Evolutionary conservation across 768 basidiomycete genomes (phyloP).

Genomic region (Chalciporus chontae): DNA sequence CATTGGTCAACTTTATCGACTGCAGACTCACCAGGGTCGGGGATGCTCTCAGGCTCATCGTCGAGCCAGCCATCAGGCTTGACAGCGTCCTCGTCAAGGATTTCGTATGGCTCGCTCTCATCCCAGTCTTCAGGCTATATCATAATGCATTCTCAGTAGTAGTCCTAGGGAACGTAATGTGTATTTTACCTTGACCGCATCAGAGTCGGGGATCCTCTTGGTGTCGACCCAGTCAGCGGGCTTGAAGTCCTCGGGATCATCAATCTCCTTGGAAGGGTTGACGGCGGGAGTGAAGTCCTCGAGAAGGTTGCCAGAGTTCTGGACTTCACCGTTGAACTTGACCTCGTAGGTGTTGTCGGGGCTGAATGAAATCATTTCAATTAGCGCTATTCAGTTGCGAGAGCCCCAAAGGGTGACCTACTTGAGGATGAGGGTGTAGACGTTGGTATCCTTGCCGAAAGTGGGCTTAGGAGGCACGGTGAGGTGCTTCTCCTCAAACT

Average conservation of each 20-base stretch:
- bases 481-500: conserved; percentile 97
- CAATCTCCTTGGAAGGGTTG: conserved; percentile 90
- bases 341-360: conserved; percentile 95
- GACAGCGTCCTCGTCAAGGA: conserved; percentile 78
- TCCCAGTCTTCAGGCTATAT: conserved; percentile 90
- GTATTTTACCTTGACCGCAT: conserved; percentile 66
- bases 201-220: conserved; percentile 80
- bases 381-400: conserved; percentile 3
- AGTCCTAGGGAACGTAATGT: not conserved
- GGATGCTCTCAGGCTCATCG: conserved; percentile 71
- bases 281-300: conserved; percentile 93
- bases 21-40: conserved; percentile 72
- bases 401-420: conserved; percentile 38
- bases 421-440: conserved; percentile 94
- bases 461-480: conserved; percentile 73
- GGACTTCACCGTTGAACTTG: conserved; percentile 80
- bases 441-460: conserved; percentile 86
- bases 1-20: not conserved
- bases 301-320: conserved; percentile 77
- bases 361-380: conserved; percentile 35
- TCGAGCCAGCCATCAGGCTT: conserved; percentile 98
- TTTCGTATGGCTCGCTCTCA: conserved; percentile 92
- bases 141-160: not conserved
- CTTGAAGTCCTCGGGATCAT: conserved; percentile 89
- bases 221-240: conserved; percentile 91